These are phyloP conservation scores for Leccinum boreale DNA, from an alignment of 768 basidiomycete species.

Conservation along the genomic window DNA sequence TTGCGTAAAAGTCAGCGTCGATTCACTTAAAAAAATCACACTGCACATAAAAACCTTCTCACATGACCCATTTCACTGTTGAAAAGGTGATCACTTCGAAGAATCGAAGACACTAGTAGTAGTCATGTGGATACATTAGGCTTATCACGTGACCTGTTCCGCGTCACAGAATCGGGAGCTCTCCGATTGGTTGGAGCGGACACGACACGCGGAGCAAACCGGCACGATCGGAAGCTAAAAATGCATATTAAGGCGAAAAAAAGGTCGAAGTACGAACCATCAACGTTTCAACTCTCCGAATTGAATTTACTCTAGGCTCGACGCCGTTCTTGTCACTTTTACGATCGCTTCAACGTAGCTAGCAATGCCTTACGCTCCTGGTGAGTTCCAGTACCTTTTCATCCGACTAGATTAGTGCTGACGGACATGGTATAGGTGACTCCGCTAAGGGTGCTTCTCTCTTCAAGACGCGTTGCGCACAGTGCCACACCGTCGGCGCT, in stretches of 20 bases:
- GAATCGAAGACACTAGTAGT: too few species aligned
- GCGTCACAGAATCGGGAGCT: not conserved
- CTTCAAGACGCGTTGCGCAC: slow-evolving; percentile 95
- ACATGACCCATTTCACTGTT: too few species aligned
- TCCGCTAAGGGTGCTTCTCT: slow-evolving; percentile 85
- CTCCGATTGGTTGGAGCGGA: slow-evolving; percentile 23
- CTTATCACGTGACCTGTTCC: not conserved
- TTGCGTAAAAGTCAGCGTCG: not conserved
- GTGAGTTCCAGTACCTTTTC: slow-evolving; percentile 27
- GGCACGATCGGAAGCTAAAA: slow-evolving; percentile 26
- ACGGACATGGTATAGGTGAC: slow-evolving; percentile 56
- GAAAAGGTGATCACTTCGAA: too few species aligned
- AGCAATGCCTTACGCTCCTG: slow-evolving; percentile 42
- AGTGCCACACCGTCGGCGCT: slow-evolving; percentile 85
- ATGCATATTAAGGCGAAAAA: slow-evolving; percentile 16
- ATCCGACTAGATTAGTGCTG: not conserved
- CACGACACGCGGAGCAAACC: slow-evolving; percentile 24
- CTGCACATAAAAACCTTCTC: not conserved
- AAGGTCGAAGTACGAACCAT: not conserved
- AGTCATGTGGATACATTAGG: too few species aligned
- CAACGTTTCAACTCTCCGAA: not conserved
- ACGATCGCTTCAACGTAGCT: slow-evolving; percentile 3
- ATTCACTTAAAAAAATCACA: not conserved
- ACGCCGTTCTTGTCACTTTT: not conserved
- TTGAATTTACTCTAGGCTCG: slow-evolving; percentile 1